Conservation (phyloP, 2,329 filamentous ascomycete genomes). For the Decorospora gaudefroyi region DNA sequence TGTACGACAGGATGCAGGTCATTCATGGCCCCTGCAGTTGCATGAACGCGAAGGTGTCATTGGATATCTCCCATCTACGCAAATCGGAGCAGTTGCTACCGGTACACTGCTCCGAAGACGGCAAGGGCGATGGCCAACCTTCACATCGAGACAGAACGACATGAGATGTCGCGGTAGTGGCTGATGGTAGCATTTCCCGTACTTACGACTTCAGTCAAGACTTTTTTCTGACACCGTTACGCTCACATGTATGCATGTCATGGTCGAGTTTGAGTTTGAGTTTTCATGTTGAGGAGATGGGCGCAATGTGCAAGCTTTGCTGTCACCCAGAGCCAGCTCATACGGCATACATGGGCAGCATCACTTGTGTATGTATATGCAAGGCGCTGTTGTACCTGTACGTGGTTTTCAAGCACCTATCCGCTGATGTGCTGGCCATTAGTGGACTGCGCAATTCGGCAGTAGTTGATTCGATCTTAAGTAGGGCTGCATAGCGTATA, state of each 20-base stretch:
- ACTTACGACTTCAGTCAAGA: constrained; percentile 10
- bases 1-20: constrained; percentile 14
- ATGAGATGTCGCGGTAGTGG: constrained; percentile 16
- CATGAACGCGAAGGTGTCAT: constrained; percentile 11
- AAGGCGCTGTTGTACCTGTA: constrained; percentile 25
- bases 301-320: constrained; percentile 26
- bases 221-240: not conserved
- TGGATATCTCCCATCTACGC: constrained; percentile 11
- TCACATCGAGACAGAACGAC: constrained; percentile 1
- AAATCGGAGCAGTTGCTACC: constrained; percentile 8
- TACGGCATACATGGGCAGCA: constrained; percentile 20
- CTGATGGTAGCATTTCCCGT: constrained; percentile 15
- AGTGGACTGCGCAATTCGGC: constrained; percentile 2
- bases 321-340: constrained; percentile 13
- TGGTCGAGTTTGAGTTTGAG: constrained; percentile 3
- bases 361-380: constrained; percentile 19
- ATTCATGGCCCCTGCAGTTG: constrained; percentile 12
- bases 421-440: constrained; percentile 22
- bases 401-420: constrained; percentile 24
- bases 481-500: not conserved
- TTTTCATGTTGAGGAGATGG: constrained; percentile 23
- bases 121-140: constrained; percentile 1
- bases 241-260: not conserved
- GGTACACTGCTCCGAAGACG: constrained; percentile 8
- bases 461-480: not conserved